Base-by-base conservation (phyloP, 2,329 filamentous ascomycete species). In the Chaetomium olivaceum region DNA sequence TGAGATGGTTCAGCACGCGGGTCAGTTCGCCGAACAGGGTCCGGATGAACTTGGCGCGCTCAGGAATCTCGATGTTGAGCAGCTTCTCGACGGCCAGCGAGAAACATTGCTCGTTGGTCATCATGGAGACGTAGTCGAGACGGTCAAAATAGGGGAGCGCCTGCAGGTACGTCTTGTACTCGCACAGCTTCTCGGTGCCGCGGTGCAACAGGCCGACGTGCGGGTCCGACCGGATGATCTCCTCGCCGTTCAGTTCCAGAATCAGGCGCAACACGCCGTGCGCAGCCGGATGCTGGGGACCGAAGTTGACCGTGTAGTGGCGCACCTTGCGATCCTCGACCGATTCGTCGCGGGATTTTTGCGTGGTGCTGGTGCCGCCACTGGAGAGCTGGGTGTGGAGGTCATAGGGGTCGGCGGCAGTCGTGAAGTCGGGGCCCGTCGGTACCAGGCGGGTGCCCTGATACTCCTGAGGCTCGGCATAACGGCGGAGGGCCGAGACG, bases 51-150 rank as follows among this genome's bases (percentile, higher is more conserved):
- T 99, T 98, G 74, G 95, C 95, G 76, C 95, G 87, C 71, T 95
- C 91, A 27, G 95, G 95, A 70, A 99, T 91, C 78, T 99, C 96
- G 71, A 99, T 85, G 80, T 99, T 99, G 74, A 99, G 84, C 67
- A 99, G 86, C 85, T 99, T 99, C 86, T 99, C 95, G 63, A 98
- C 94, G 23, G 93, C 95, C 71, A 99, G 86, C 46, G 93, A 88
- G 80, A 92, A 99, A 77, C 93, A 97, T 82, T 99, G 95, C 85
- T 99, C 95, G 80, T 99, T 99, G 75, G 95, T 99, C 95, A 99
- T 99, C 96, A 99, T 99, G 75, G 93, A 97, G 73, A 97, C 93
- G 80, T 99, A 99, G 81, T 99, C 95, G 79, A 99, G 85, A 73
- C 95, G 92, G 82, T 99, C 95, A 78, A 99, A 99, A 84, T 99